Conservation (phyloP, 768 basidiomycete species). For the Tulasnella sp. region DNA sequence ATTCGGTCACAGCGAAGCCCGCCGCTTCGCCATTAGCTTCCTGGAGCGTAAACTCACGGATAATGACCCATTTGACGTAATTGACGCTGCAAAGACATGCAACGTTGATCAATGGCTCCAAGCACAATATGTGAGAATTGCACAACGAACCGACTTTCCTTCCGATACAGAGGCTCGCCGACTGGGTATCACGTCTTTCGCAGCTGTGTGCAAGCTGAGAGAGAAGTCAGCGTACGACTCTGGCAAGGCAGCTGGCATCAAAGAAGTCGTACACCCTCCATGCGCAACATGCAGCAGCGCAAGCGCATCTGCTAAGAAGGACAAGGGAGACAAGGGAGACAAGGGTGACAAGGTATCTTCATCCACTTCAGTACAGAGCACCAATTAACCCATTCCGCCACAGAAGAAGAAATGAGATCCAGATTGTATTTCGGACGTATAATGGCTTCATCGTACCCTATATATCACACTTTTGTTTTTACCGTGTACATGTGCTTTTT, state of each 20-base stretch:
- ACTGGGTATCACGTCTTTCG: neutral
- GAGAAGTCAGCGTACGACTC: neutral
- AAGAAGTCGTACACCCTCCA: no score
- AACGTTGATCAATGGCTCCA: neutral
- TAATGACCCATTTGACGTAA: neutral
- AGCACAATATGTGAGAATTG: neutral
- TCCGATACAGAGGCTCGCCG: neutral
- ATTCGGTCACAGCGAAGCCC: neutral
- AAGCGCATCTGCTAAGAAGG: no score
- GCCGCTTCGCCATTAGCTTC: neutral
- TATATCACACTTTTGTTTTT: no score
- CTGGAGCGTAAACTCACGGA: neutral
- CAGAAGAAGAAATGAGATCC: no score
- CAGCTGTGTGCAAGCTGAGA: neutral
- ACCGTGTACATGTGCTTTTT: no score
- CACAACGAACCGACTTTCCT: neutral
- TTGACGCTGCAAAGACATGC: neutral
- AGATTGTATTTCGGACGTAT: no score
- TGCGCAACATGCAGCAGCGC: no score
- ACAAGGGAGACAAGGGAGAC: no score
- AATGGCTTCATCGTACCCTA: no score
- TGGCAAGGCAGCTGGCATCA: neutral
- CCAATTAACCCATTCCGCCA: neutral
- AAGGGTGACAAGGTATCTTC: no score
- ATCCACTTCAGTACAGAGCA: no score